Base-by-base conservation (phyloP, 2,329 filamentous ascomycete genomes). In the Aspergillus felis region DNA sequence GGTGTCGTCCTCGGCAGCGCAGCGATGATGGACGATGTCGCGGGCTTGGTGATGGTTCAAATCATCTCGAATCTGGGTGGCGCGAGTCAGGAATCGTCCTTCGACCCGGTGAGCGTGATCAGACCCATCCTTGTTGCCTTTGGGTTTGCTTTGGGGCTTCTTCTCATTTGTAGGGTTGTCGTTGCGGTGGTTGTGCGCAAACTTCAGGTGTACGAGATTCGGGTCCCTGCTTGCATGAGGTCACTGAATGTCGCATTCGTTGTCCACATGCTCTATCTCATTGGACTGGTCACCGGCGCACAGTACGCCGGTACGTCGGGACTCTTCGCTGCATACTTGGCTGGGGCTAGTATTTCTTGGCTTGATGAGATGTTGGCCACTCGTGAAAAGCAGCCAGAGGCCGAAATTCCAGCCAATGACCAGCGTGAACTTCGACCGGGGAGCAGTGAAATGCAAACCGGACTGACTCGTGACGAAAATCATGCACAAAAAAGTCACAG, bases 21-120 rank as follows among this genome's bases (percentile, higher is more conserved):
- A 1, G 90, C 90, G 0, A 90, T 94, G 84, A 84, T 94, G 75
- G 90, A 94, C 68, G 90, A 94, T 73, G 86, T 93, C 0, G 82
- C 90, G 1, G 89, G 89, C 0, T 75, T 93, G 9, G 84, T 92
- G 7, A 88, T 93, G 84, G 87, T 91, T 0, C 84, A 89, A 61
- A 81, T 92, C 49, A 86, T 93, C 24, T 82, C 86, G 0, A 86
- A 85, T 50, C 75, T 92, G 0, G 79, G 87, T 74, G 48, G 68
- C 51, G 61, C 61, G 49, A 92, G 82, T 84, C 93, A 75, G 89
- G 51, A 59, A 3, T 53, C 57, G 12, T 64, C 61, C 3, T 71
- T 82, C 59, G 72, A 62, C 46, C 71, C 73, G 1, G 64, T 74
- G 4, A 79, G 75, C 3, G 70, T 85, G 10, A 67, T 82, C 12